Base-by-base conservation (phyloP, 768 basidiomycete genomes). In the Suillus tomentosus region DNA sequence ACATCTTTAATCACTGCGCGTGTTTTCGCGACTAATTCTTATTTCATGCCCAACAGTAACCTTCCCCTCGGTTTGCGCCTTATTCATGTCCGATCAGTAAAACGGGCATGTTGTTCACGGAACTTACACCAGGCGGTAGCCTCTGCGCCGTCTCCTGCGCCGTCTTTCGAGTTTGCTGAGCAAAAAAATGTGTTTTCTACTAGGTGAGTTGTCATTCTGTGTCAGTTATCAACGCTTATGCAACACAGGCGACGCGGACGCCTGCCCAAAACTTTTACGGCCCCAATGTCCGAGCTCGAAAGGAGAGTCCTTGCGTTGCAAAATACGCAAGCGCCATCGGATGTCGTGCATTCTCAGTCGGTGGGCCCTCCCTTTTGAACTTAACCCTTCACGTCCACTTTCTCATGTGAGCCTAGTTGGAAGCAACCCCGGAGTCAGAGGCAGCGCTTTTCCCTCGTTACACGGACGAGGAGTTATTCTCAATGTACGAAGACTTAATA, bases 401-500 rank as follows among this genome's bases (percentile, higher is more conserved):
- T 24, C 15, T 57, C 9, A 57, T 19, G 15, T 10, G 31, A 31
- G 31, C 31, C 31, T 31, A 31, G 56, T 13, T 19, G 17, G 57
- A 58, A 9, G 56, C 17, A 24, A 24, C 56, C 27, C 2, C 39
- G 56, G 36, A 13, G 22, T 13, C 56, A 47, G 60, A 27, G 4
- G 22, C 24, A 5, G 11, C 36, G 19, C 60, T 24, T 31, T n/a
- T 17, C 27, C 15, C 58, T 62, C 22, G 39, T 39, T 76, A 76
- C 66, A 71, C 77, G 0, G 81, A 83, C 31, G 71, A 72, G 5
- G 75, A 83, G 19, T 70, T 82, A 8, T 65, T 74, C 5, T 66
- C 73, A 7, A 65, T 85, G 27, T 85, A 84, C 60, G 72, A 77
- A 39, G 79, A 82, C 57, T 63, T 85, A 4, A 57, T 71, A 8